Evolutionary conservation across 345 rosid genomes (phyloP).

Genomic region (Raphanus sativus): DNA sequence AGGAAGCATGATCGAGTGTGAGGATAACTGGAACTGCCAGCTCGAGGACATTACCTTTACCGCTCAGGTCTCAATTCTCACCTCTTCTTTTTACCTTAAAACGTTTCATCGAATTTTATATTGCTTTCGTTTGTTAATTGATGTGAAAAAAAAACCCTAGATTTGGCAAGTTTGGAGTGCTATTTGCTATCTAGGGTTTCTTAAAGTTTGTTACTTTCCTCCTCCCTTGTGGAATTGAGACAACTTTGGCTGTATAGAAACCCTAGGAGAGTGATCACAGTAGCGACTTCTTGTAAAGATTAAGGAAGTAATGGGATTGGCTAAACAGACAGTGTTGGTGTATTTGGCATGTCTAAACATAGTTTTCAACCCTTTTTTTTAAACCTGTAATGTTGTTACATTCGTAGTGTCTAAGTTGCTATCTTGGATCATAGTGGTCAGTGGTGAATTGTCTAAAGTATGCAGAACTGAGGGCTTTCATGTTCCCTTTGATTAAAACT

Average conservation of each 20-base stretch:
- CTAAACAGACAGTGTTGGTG: background rate
- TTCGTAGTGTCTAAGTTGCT: background rate
- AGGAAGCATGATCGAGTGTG: constrained; percentile 91
- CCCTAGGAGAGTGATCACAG: background rate
- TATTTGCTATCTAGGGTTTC: background rate
- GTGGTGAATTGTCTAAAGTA: background rate
- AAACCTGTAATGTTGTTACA: background rate
- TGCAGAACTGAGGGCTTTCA: background rate
- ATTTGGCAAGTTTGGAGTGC: background rate
- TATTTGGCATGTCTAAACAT: background rate
- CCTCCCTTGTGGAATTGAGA: background rate
- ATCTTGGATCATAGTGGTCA: background rate
- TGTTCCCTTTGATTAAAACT: background rate
- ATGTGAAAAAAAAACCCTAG: constrained; percentile 34
- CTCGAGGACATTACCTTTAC: constrained; percentile 81
- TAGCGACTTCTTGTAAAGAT: background rate
- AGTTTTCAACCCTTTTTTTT: background rate
- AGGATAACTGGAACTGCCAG: constrained; percentile 93
- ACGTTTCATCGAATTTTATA: background rate
- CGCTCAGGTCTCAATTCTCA: constrained; percentile 52
- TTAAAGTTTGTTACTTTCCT: background rate
- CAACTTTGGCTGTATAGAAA: background rate
- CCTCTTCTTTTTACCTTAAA: background rate
- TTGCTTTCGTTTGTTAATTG: background rate
- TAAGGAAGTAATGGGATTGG: background rate